Evolutionary conservation across 2,329 filamentous ascomycete genomes (phyloP), one percentile per base, ranked within the genome.

Genomic region (Alternaria novae-zelandiae): DNA sequence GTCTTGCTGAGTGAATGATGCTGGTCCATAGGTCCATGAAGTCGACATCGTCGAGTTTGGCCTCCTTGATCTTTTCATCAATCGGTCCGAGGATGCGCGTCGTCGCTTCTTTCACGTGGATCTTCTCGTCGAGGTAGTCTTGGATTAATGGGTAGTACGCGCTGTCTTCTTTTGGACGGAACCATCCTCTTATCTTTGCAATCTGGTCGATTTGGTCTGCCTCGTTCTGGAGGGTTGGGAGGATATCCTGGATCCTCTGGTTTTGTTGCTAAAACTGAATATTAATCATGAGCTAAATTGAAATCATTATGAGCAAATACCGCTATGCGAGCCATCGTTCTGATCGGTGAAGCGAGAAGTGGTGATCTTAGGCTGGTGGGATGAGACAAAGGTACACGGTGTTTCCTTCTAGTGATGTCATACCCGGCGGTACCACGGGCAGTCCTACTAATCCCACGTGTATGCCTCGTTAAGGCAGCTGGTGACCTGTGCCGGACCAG

Each of bases 1-100:
- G 65, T 57, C 70, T 74, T 28, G 76, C 70, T 2, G 74, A 69
- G 51, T 79, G 76, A 9, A 79, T 68, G 53, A 79, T 59, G 55
- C 72, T 74, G 61, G 74, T 74, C 72, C 73, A 78, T 3, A 79
- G 58, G 30, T 75, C 72, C 36, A 68, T 46, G 50, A 69, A 73
- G 54, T 70, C 25, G 6, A 72, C 64, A 15, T 70, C 67, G 47
- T 73, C 69, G 15, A 70, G 55, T 46, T 67, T 60, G 41, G 51
- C 45, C 6, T 64, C 65, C 3, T 61, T 54, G n/a, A 75, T 69
- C 12, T 70, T 69, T 30, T 73, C 62, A 15, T 78, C 76, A 54
- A 77, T 77, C 3, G 72, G 68, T 5, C 54, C 32, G 25, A 70
- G 70, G 36, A 78, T 56, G 43, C 65, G 67, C n/a, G 61, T 50